Base-by-base conservation (phyloP, 805 yeast genomes). In the Brettanomyces custersianus region DNA sequence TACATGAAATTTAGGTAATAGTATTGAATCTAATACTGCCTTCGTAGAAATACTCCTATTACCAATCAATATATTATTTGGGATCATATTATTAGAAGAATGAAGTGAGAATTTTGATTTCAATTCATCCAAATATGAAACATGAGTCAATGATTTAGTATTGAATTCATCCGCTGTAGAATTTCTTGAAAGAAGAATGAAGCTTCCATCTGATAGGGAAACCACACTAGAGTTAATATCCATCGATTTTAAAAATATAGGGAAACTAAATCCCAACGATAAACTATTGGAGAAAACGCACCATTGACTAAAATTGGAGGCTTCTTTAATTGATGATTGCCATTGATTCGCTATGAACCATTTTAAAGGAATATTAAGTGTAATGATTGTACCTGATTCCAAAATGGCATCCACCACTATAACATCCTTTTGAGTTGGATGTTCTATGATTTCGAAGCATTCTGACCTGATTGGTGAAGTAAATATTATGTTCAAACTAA, bases 121-220 rank as follows among this genome's bases (percentile, higher is more conserved):
- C 55, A 59, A 31, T 58, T 51, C 37, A 49, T 49, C 47, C 47
- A 55, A 48, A 44, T 65, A 74, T 10, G 74, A 55, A 47, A 66
- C 46, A 59, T 79, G 87, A 39, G 66, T 70, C 53, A 80, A 81
- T 20, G 60, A 54, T 2, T 45, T 35, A 4, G 53, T 50, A n/a
- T 38, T 33, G 18, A 45, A 47, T 15, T 47, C 43, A 6, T 37
- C 45, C 18, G 37, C 42, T n/a, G 39, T 39, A 15, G 28, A 26
- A 2, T 34, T 29, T 44, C 75, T 60, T 24, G 48, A 46, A 39
- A 81, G 61, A 31, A 76, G 77, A 34, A 85, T 57, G 29, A 87
- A 53, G 1, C 88, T 85, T 19, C 96, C 96, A 57, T 88, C 94
- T 30, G 68, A 66, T 33, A 87, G 62, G 4, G 85, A 65, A 0